Evolutionary conservation across 2,329 filamentous ascomycete species (phyloP), one percentile per base, ranked within the genome.

Genomic region (Colletotrichum chrysophilum): DNA sequence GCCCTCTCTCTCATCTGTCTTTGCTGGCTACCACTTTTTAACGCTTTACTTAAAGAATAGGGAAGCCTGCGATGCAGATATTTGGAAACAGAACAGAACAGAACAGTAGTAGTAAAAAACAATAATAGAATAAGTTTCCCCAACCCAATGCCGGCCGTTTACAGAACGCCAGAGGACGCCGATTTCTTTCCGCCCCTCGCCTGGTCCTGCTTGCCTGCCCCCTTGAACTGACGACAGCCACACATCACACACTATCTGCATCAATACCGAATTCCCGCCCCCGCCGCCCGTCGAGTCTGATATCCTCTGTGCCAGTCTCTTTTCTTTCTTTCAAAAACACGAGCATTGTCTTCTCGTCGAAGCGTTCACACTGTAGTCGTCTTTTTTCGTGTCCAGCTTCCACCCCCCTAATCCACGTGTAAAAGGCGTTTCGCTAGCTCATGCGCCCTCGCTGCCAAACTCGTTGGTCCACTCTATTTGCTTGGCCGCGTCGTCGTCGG

Each of bases 391-490:
- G 12, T 13, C 36, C 64, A 52, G n/a, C 64, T 66, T 21, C 64
- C 30, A 16, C 2, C 26, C 26, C 21, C 7, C 1, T 1, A 21
- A 21, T 10, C 43, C n/a, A n/a, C 3, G 9, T 52, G 10, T 13
- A 21, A 7, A 0, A 52, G 43, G 43, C 10, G n/a, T 21, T 52
- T 3, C 18, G 10, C 62, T 26, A 58, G 64, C 70, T 83, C 79
- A 91, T 79, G 89, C 88, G 21, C 96, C 96, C 84, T 98, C 96
- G 83, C 95, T 98, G 72, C 96, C 96, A 86, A 98, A 98, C 86
- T 98, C 96, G 81, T 94, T 91, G 12, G 97, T 99, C 97, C 97
- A 99, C 60, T 98, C 96, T 62, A 94, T 90, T 84, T 96, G 98
- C 81, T 92, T 91, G 79, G 92, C 90, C 61, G 99, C 89, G 83